Conservation (phyloP, 2,329 filamentous ascomycete genomes). For the Fusarium papillatum region DNA sequence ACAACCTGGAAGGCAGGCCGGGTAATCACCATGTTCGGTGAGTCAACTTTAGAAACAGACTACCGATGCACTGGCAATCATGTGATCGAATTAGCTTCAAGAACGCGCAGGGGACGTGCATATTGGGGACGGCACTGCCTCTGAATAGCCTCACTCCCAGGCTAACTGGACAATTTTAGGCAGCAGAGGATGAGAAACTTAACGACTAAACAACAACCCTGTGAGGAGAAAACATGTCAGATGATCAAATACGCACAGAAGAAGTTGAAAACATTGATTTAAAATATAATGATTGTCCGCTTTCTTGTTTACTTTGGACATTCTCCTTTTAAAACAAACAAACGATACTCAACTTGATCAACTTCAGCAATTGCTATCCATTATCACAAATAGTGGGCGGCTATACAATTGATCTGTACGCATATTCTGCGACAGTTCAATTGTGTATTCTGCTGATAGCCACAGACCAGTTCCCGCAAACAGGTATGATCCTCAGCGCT, state of each 20-base stretch:
- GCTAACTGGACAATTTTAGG: background rate
- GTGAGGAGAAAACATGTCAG: background rate
- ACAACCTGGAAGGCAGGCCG: background rate
- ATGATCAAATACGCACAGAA: background rate
- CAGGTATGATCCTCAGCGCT: background rate
- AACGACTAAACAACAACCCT: background rate
- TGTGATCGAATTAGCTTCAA: background rate
- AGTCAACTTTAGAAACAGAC: background rate
- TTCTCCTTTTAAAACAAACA: background rate
- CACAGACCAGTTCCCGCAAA: background rate
- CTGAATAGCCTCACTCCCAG: background rate
- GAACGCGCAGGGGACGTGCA: background rate
- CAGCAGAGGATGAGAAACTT: conserved; percentile 6
- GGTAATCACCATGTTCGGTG: background rate
- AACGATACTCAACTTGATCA: background rate
- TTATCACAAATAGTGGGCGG: background rate
- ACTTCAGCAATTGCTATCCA: background rate
- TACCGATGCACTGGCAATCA: background rate
- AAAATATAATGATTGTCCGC: background rate
- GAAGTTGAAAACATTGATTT: background rate
- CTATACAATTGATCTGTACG: background rate
- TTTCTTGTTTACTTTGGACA: background rate
- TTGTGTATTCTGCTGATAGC: background rate
- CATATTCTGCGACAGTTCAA: background rate
- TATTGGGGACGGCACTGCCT: background rate